Base-by-base conservation (phyloP, 352 stramenopile genomes). In the Aphanomyces euteiches region DNA sequence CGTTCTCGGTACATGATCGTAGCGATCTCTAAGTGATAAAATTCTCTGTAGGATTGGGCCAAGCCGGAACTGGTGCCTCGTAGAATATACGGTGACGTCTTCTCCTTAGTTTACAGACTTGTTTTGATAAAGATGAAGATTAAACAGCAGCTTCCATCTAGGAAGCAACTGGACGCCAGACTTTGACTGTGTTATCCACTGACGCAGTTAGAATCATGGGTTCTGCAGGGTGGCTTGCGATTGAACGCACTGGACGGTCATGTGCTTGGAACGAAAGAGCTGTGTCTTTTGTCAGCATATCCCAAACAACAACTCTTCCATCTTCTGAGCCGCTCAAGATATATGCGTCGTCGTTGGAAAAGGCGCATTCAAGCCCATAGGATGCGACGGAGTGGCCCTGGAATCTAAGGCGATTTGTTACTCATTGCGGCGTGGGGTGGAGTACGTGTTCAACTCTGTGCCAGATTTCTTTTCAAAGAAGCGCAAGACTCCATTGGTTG, bases 251-350 rank as follows among this genome's bases (percentile, higher is more conserved):
- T 7, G 85, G 74, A 61, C 87, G 86, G 7, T 74, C 74, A 71
- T 94, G 87, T 10, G 83, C 84, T 61, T 71, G 59, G 66, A 92
- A 86, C 17, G 80, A 76, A 19, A 76, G 63, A 19, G 17, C 10
- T 15, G 43, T 19, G 56, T 68, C 43, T 28, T 69, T 69, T 34
- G 48, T 47, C 3, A 70, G 37, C 64, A 73, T 73, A 54, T 93
- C 82, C 82, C 84, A 94, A 54, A 75, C 75, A 65, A 80, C 86
- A 45, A 93, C 72, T 36, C 81, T 73, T 19, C 85, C 85, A 39
- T 94, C 83, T 53, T 94, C 87, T 15, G 87, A 94, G 10, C 87
- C 85, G 60, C 82, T 93, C 13, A 93, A 50, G 41, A 89, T 81
- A 43, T 81, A 82, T 12, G 77, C 82, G 36, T 85, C 87, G 63